Percentiles rank a stretch among this genome's conserved stretches.
Conservation (phyloP, 768 basidiomycete species). For the Xerocomus brunneocitrinus region DNA sequence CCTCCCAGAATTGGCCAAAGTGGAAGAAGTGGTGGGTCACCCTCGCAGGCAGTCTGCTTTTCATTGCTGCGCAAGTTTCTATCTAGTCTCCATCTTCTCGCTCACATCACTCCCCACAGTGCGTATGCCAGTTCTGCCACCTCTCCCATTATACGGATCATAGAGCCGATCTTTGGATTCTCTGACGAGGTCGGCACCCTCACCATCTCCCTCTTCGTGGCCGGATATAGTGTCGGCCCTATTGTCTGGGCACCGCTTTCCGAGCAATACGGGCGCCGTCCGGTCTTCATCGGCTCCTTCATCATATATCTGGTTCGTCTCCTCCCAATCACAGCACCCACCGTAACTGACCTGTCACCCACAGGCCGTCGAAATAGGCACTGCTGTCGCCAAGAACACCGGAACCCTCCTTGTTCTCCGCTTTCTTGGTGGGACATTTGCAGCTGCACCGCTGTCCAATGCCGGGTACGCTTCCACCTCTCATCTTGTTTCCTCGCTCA, state of each 20-base stretch:
- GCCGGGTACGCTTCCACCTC: constrained; percentile 43
- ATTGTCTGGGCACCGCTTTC: constrained; percentile 56
- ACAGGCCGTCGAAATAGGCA: constrained; percentile 58
- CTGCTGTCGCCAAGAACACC: constrained; percentile 58
- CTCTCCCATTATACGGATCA: constrained; percentile 41
- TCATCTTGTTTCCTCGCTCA: not conserved
- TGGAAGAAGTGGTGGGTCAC: constrained; percentile 49
- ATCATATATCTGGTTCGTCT: constrained; percentile 48
- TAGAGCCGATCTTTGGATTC: constrained; percentile 47
- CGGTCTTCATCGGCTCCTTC: constrained; percentile 55
- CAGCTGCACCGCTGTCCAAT: constrained; percentile 65
- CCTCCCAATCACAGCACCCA: not conserved
- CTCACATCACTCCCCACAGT: constrained; percentile 28
- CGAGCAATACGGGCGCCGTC: constrained; percentile 52
- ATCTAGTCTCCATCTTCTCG: not conserved
- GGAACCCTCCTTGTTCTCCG: constrained; percentile 63
- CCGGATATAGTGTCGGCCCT: constrained; percentile 66
- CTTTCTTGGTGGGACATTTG: constrained; percentile 67
- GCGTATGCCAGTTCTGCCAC: constrained; percentile 63
- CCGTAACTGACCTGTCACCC: not conserved
- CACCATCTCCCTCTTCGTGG: constrained; percentile 58
- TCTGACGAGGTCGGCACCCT: constrained; percentile 48
- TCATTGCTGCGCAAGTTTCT: constrained; percentile 47
- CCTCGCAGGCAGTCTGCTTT: constrained; percentile 43
- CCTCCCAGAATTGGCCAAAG: constrained; percentile 46